phyloP scores from a whole-genome alignment of 2,329 filamentous ascomycete genomes.

The Penicillium sp. region DNA sequence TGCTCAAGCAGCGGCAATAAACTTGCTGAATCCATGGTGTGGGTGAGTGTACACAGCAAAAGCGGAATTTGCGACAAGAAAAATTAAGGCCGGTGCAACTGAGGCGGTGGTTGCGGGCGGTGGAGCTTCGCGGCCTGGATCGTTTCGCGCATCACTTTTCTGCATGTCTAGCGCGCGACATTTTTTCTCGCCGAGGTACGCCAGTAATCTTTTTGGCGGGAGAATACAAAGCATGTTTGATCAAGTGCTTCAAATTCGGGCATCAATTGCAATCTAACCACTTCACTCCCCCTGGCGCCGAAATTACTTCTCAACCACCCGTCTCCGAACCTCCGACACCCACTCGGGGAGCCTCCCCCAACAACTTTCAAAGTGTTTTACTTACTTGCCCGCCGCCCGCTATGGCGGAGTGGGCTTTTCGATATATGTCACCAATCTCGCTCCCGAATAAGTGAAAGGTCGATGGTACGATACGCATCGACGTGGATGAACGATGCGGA shows the following conservation, averaged over 20 bases:
- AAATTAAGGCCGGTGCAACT: conserved; percentile 21
- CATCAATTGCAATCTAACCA: neutral
- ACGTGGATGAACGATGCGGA: conserved; percentile 31
- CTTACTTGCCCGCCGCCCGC: conserved; percentile 33
- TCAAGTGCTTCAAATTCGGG: neutral
- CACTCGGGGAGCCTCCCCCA: conserved; percentile 9
- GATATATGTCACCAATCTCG: conserved; percentile 15
- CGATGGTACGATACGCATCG: conserved; percentile 20
- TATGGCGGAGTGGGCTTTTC: conserved; percentile 29
- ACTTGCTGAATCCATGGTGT: conserved; percentile 56
- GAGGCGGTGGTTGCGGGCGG: conserved; percentile 22
- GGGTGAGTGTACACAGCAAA: conserved; percentile 4
- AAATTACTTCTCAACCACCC: neutral
- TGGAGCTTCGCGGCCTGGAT: conserved; percentile 12
- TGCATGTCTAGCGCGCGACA: neutral
- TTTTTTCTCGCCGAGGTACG: neutral
- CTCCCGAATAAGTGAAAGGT: neutral
- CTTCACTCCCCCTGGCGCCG: neutral
- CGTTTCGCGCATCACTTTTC: conserved; percentile 6
- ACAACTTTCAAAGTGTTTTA: conserved; percentile 38
- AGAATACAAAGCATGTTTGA: neutral
- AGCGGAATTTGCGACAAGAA: conserved; percentile 13
- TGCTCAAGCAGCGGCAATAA: conserved; percentile 69
- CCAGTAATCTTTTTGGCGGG: neutral
- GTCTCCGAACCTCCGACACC: neutral